Base-by-base conservation (phyloP, 768 basidiomycete species). In the Amanita muscaria region DNA sequence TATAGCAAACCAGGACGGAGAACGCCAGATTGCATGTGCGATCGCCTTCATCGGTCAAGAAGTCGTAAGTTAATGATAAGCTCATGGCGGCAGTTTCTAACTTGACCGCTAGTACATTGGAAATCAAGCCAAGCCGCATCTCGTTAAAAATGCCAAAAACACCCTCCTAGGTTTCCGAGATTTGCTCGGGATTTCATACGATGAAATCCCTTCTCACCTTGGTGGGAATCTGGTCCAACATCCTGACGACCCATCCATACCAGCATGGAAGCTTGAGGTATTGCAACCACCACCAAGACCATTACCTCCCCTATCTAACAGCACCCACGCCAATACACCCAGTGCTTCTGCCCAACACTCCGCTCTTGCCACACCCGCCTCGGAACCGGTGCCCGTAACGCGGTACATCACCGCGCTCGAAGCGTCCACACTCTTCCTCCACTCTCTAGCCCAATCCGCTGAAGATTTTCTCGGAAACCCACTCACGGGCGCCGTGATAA, bases 1-100 rank as follows among this genome's bases (percentile, higher is more conserved):
- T 60, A 97, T 98, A 49, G 96, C 93, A 4, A 98, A 97, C 60
- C 93, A 98, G 60, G 94, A 98, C 60, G 94, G 96, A 23, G 94
- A 97, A 59, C 83, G 96, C 24, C 94, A 99, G 67, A 98, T 99
- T 56, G 91, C 91, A 0, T 90, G 88, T 59, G 91, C 91, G 21
- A 70, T 98, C 44, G 79, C 92, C 0, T 98, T 94, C 61, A 78
- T 79, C 31, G 91, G 90, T 21, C 88, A 94, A 62, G 87, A 97
- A 62, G 80, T 84, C 60, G 92, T 90, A 57, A 54, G 84, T n/a
- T n/a, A n/a, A n/a, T n/a, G n/a, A n/a, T n/a, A n/a, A n/a, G n/a
- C n/a, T n/a, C n/a, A n/a, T n/a, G n/a, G n/a, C n/a, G n/a, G n/a
- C n/a, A n/a, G n/a, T n/a, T n/a, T n/a, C n/a, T n/a, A n/a, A n/a